Evolutionary conservation across 2,329 filamentous ascomycete genomes (phyloP).

Genomic region (Curvularia verruculosa): DNA sequence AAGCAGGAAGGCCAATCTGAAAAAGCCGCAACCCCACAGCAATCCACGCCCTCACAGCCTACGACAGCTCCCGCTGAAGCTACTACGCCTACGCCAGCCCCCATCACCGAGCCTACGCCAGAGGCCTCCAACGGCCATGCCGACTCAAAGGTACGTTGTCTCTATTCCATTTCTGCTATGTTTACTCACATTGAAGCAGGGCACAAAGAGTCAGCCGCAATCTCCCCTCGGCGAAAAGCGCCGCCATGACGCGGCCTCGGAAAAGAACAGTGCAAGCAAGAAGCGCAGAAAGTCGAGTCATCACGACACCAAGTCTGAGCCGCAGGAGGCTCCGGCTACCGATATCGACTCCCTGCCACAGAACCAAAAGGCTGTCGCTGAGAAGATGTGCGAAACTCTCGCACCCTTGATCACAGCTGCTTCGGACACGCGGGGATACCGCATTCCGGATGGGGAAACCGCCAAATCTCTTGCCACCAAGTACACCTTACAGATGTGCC

Average conservation of each 20-base stretch:
- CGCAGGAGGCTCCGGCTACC: conserved; percentile 13
- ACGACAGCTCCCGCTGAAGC: conserved; percentile 15
- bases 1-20: conserved; percentile 55
- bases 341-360: conserved; percentile 59
- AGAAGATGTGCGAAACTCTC: conserved; percentile 73
- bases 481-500: conserved; percentile 80
- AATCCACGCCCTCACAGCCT: conserved; percentile 25
- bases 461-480: conserved; percentile 69
- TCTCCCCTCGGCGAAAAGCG: conserved; percentile 48
- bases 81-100: conserved; percentile 21
- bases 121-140: conserved; percentile 35
- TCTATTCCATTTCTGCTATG: not conserved
- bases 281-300: conserved; percentile 49
- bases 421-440: conserved; percentile 68
- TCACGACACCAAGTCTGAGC: conserved; percentile 32
- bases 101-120: conserved; percentile 15
- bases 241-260: conserved; percentile 39
- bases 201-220: conserved; percentile 39
- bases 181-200: conserved; percentile 28
- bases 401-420: conserved; percentile 68
- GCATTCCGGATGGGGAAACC: conserved; percentile 67
- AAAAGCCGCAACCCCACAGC: conserved; percentile 32
- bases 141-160: conserved; percentile 31
- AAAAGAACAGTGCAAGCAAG: conserved; percentile 41
- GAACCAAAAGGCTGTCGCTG: conserved; percentile 72